Conservation (phyloP, 176 grass and related monocot genomes). For the Raddia guianensis region DNA sequence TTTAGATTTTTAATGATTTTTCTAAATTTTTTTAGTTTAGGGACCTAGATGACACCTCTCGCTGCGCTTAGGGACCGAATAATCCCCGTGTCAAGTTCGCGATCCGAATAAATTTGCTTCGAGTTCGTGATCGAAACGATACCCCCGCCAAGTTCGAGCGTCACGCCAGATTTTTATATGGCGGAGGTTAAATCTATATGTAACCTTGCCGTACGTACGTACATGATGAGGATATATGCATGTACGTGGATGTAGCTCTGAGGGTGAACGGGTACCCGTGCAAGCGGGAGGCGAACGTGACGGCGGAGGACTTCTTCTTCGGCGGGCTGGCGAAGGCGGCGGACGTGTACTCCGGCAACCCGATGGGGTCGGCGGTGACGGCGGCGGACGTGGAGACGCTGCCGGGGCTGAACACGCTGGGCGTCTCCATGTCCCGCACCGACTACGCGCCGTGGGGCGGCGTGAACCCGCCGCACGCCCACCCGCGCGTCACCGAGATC, state of each 20-base stretch:
- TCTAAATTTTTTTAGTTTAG: too few relatives aligned
- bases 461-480: conserved; percentile 67
- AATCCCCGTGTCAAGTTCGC: too few relatives aligned
- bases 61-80: too few relatives aligned
- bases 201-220: too few relatives aligned
- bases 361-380: conserved; percentile 54
- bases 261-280: conserved; percentile 68
- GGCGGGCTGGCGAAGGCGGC: conserved; percentile 21
- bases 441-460: conserved; percentile 73
- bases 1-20: too few relatives aligned
- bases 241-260: conserved; percentile 22
- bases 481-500: conserved; percentile 75
- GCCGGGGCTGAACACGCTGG: conserved; percentile 67
- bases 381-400: conserved; percentile 48
- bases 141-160: too few relatives aligned
- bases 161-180: too few relatives aligned
- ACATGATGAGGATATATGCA: background rate
- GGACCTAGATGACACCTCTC: too few relatives aligned
- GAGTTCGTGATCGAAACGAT: too few relatives aligned
- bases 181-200: too few relatives aligned
- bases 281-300: conserved; percentile 53
- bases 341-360: conserved; percentile 53
- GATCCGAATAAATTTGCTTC: too few relatives aligned
- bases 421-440: conserved; percentile 64
- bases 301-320: conserved; percentile 71